A percentile compares a stretch with the other conserved stretches of the same genome.
phyloP scores from a whole-genome alignment of 805 yeast species.

The Cyberlindnera nakhonratchasimensis region DNA sequence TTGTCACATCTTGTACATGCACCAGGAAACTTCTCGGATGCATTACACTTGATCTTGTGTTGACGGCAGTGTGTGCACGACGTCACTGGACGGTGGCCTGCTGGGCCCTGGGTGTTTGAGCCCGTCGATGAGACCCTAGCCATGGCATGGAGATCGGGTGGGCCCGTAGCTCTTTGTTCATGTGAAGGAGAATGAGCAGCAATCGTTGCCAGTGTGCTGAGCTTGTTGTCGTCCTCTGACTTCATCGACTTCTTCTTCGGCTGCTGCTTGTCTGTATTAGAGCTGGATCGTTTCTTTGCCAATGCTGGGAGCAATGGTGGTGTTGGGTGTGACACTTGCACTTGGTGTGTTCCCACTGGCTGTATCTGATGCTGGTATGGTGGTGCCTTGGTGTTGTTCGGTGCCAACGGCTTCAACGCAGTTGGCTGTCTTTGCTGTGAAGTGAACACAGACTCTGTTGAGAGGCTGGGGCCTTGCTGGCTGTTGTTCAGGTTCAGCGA shows the following conservation, averaged over 20 bases:
- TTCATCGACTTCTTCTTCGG: conserved; percentile 10
- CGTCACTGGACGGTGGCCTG: conserved; percentile 82
- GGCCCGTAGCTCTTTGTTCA: conserved; percentile 6
- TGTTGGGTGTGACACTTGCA: conserved; percentile 12
- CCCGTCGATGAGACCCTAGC: neutral
- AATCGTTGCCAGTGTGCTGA: conserved; percentile 15
- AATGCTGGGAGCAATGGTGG: conserved; percentile 14
- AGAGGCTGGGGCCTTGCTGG: neutral
- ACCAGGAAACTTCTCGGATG: conserved; percentile 73
- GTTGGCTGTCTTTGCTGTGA: conserved; percentile 1
- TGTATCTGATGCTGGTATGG: conserved; percentile 11
- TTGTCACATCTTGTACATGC: conserved; percentile 82
- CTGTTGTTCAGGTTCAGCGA: conserved; percentile 16
- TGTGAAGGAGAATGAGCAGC: conserved; percentile 15
- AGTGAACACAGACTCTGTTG: conserved; percentile 2
- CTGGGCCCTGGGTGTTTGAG: conserved; percentile 27
- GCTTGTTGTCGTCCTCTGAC: conserved; percentile 14
- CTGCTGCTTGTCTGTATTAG: conserved; percentile 1
- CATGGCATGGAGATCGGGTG: neutral
- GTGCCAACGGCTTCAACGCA: conserved; percentile 7
- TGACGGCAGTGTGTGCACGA: conserved; percentile 94
- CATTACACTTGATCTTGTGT: conserved; percentile 91
- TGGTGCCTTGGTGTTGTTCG: conserved; percentile 4
- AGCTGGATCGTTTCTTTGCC: conserved; percentile 16
- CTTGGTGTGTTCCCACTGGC: conserved; percentile 1